Conservation (phyloP, 106 monocot genomes). For the Dendrobium catenatum region DNA sequence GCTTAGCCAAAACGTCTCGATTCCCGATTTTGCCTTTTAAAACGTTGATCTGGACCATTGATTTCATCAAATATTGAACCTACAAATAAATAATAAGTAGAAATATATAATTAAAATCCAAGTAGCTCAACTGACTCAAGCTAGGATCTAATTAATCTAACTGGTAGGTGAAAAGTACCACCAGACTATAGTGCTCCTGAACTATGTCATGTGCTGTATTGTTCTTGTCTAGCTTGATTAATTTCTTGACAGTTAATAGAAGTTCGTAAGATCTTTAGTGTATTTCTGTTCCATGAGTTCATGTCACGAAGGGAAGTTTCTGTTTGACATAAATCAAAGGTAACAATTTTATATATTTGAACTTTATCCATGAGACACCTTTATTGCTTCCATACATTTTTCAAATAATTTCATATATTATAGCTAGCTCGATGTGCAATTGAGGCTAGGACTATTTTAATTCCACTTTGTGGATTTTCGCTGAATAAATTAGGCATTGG, state of each 20-base stretch:
- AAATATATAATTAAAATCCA: no score
- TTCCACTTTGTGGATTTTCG: neutral
- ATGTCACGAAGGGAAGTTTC: neutral
- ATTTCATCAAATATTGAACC: no score
- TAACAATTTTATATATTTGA: neutral
- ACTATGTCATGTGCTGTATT: neutral
- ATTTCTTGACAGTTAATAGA: neutral
- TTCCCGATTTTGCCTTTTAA: no score
- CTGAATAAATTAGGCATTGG: neutral
- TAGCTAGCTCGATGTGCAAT: neutral
- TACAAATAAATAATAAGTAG: no score
- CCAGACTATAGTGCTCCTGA: no score
- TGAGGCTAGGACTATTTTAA: neutral
- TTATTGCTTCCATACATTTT: neutral
- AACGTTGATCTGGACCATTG: no score
- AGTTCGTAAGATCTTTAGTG: neutral
- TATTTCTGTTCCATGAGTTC: neutral
- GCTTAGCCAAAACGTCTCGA: no score
- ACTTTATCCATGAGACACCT: neutral
- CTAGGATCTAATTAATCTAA: no score
- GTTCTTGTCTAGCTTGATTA: neutral
- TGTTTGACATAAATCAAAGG: neutral
- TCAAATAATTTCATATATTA: neutral
- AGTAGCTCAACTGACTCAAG: no score
- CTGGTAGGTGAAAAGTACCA: no score